These are phyloP conservation scores for Sarcomyxa edulis DNA, from an alignment of 768 basidiomycete genomes.

Conservation along the genomic window DNA sequence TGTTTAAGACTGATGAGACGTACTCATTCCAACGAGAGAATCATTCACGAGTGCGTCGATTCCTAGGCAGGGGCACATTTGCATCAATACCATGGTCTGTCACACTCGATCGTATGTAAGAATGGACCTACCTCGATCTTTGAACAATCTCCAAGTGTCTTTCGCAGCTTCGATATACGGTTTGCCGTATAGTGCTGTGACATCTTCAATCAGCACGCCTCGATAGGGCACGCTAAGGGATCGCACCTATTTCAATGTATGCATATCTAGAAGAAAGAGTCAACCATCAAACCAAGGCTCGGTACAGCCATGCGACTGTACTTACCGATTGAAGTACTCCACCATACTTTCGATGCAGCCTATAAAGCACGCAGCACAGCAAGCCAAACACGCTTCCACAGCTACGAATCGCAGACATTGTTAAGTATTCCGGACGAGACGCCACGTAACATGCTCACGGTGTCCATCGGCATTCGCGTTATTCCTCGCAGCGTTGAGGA, in stretches of 20 bases:
- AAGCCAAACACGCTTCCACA: constrained; percentile 67
- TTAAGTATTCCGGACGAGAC: not conserved
- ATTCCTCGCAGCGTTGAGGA: constrained; percentile 54
- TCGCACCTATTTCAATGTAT: constrained; percentile 74
- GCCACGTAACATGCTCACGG: constrained; percentile 37
- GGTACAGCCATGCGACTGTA: not conserved
- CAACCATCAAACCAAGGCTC: not conserved
- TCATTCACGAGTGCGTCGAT: constrained; percentile 84
- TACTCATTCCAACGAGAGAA: constrained; percentile 74
- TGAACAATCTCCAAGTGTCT: constrained; percentile 76
- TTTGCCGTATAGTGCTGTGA: constrained; percentile 76
- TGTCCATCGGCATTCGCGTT: constrained; percentile 60
- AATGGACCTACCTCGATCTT: constrained; percentile 50
- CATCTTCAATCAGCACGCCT: constrained; percentile 74
- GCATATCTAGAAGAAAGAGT: constrained; percentile 51
- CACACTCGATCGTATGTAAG: constrained; percentile 6
- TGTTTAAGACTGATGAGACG: constrained; percentile 18
- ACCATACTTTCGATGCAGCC: constrained; percentile 66
- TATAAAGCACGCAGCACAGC: constrained; percentile 75
- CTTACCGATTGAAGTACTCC: constrained; percentile 74
- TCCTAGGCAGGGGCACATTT: constrained; percentile 26
- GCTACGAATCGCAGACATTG: constrained; percentile 31
- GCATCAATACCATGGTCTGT: no score
- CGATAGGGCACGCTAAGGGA: constrained; percentile 63
- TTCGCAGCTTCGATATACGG: constrained; percentile 76